Base-by-base conservation (phyloP, 371 early-diverging fungal species). In the Thermomucor indicae-seudaticae region DNA sequence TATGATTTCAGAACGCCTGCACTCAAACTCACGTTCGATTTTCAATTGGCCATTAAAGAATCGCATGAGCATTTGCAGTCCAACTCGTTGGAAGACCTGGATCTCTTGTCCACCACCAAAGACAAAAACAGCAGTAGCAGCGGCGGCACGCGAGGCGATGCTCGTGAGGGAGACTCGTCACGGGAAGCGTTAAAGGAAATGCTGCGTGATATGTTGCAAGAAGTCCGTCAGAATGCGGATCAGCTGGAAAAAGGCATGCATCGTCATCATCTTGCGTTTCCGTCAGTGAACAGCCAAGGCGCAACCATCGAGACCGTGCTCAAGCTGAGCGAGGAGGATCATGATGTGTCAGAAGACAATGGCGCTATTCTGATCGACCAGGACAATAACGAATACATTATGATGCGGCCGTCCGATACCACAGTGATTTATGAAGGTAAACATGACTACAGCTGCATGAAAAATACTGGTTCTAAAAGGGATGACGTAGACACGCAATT, bases 351-450 rank as follows among this genome's bases (percentile, higher is more conserved):
- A 2, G 43, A 49, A 22, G 57, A 49, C 14, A 29, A 24, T 2
- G 39, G 55, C 31, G 62, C 53, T 10, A 46, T 52, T 1, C 49
- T 80, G 16, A 64, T 80, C 23, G 81, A 80, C 53, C 69, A 70
- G 32, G 79, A 71, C 17, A 73, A 69, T 34, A 78, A 81, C 53
- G 72, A 79, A 47, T 81, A 81, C 53, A 69, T 80, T 31, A 58
- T 80, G 64, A 69, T 72, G 42, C 56, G 73, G 24, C 72, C 80
- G 3, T 65, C 62, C n/a, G 82, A 84, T 59, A 64, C 72, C 0
- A 76, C 77, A 12, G 57, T 75, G 7, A 75, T 75, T 42, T 70
- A 73, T 41, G 79, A 77, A 65, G 74, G 76, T 76, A 49, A 43
- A 6, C 28, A 12, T 19, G 6, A 16, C 4, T 28, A 6, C 1